Percentiles rank a stretch among this genome's conserved stretches.
These are phyloP conservation scores for Pterocarpus macrocarpus DNA, from an alignment of 306 rosid species.

Conservation along the genomic window DNA sequence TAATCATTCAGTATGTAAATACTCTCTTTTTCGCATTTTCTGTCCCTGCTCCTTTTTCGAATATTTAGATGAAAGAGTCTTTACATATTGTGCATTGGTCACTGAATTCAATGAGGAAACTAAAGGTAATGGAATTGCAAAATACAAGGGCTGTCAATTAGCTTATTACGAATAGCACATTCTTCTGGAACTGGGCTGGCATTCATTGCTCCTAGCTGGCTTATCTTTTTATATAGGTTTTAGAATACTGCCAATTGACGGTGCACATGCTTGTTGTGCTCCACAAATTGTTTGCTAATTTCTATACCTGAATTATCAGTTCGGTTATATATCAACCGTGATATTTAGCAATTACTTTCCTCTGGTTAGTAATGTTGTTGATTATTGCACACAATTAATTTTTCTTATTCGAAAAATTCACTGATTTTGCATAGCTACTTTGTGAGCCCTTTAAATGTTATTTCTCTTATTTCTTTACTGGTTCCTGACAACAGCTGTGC, in stretches of 20 bases:
- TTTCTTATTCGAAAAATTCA: constrained; percentile 10
- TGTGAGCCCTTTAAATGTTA: constrained; percentile 26
- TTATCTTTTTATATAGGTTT: constrained; percentile 16
- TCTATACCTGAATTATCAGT: constrained; percentile 13
- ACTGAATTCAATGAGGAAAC: constrained; percentile 32
- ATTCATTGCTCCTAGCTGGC: constrained; percentile 21
- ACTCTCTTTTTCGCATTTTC: constrained; percentile 8
- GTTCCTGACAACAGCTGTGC: constrained; percentile 63
- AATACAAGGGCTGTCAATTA: constrained; percentile 22
- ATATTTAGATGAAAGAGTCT: constrained; percentile 30
- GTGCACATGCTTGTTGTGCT: constrained; percentile 26
- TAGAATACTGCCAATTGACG: constrained; percentile 31
- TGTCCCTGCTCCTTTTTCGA: neutral
- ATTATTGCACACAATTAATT: neutral
- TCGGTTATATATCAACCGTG: constrained; percentile 23
- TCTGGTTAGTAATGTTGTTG: neutral
- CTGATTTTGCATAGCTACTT: neutral
- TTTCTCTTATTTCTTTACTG: constrained; percentile 39
- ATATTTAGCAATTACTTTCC: constrained; percentile 29
- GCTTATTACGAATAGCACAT: constrained; percentile 8
- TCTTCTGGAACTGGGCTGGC: constrained; percentile 33
- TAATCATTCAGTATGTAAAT: constrained; percentile 83
- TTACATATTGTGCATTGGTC: constrained; percentile 32
- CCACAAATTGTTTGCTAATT: constrained; percentile 18
- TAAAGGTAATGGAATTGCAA: constrained; percentile 30